Conservation (phyloP, 2,329 filamentous ascomycete genomes). For the Talaromyces sp. region DNA sequence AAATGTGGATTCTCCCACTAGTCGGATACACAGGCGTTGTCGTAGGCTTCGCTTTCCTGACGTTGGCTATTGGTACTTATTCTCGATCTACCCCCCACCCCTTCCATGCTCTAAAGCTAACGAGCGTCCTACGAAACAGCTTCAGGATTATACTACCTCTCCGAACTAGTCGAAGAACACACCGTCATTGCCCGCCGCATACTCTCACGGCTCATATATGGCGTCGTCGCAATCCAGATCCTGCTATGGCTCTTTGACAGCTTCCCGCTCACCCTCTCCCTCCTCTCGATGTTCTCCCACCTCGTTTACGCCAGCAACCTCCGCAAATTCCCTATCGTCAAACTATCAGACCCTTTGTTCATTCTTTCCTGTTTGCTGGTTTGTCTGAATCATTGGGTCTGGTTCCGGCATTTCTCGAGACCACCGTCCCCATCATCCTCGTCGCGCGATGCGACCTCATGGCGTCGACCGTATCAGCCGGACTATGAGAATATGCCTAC, state of each 20-base stretch:
- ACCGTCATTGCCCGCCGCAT: conserved; percentile 87
- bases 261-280: conserved; percentile 73
- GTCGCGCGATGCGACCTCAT: conserved; percentile 27
- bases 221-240: conserved; percentile 69
- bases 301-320: conserved; percentile 86
- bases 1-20: conserved; percentile 93
- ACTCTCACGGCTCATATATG: conserved; percentile 81
- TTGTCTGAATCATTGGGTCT: conserved; percentile 85
- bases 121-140: conserved; percentile 49
- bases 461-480: conserved; percentile 40
- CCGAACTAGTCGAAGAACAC: conserved; percentile 96
- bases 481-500: conserved; percentile 59
- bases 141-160: conserved; percentile 97
- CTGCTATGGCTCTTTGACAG: conserved; percentile 76
- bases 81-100: not conserved
- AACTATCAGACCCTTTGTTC: conserved; percentile 83
- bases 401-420: conserved; percentile 91
- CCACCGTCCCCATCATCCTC: conserved; percentile 33
- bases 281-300: conserved; percentile 76
- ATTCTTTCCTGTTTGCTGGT: conserved; percentile 80
- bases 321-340: conserved; percentile 70
- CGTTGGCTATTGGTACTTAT: conserved; percentile 76
- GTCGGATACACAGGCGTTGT: conserved; percentile 84
- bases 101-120: conserved; percentile 13
- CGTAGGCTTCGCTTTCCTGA: conserved; percentile 89